Conservation (phyloP, 345 rosid species). For the Arabidopsis suecica region DNA sequence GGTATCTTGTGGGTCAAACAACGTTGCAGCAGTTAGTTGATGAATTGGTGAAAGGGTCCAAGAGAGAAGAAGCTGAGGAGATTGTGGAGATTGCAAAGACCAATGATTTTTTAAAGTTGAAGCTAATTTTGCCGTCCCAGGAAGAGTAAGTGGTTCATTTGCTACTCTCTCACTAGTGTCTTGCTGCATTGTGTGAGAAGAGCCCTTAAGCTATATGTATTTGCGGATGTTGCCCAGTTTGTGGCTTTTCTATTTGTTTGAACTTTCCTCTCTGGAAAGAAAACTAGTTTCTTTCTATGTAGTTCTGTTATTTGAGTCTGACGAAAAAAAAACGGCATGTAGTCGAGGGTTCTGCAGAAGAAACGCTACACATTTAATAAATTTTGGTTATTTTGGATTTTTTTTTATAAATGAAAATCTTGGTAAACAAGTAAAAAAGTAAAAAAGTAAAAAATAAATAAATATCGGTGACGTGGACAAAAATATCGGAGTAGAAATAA, state of each 20-base stretch:
- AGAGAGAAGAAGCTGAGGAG: conserved; percentile 59
- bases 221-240: conserved; percentile 11
- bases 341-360: neutral
- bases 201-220: conserved; percentile 2
- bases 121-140: conserved; percentile 37
- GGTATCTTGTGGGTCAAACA: conserved; percentile 36
- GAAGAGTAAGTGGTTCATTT: conserved; percentile 27
- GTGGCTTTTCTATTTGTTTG: conserved; percentile 6
- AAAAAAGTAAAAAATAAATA: neutral
- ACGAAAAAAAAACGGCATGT: neutral
- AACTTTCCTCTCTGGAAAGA: neutral
- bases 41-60: conserved; percentile 55
- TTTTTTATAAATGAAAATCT: neutral
- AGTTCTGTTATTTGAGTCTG: neutral
- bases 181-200: conserved; percentile 4
- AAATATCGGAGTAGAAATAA: conserved; percentile 23
- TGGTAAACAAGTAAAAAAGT: neutral
- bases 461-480: conserved; percentile 8
- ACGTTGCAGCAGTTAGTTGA: conserved; percentile 57
- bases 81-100: conserved; percentile 56
- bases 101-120: conserved; percentile 41
- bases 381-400: neutral
- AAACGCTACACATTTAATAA: neutral
- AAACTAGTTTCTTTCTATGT: neutral
- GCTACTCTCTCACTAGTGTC: conserved; percentile 13